Evolutionary conservation across 2,329 filamentous ascomycete species (phyloP).

Genomic region (Monilinia fructigena): DNA sequence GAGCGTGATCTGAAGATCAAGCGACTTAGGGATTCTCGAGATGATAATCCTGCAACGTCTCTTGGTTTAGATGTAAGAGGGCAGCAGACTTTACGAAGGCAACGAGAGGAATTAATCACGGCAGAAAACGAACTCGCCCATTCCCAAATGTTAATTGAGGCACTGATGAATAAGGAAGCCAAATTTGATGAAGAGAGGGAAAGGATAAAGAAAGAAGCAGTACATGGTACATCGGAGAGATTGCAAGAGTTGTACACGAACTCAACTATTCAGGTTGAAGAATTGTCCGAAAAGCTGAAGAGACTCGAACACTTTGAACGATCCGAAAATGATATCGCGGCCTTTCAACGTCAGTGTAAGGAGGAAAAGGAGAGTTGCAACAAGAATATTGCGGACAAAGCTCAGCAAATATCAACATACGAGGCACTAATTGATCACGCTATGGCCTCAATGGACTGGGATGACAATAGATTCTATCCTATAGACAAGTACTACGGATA

Average conservation of each 20-base stretch:
- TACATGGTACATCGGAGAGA: constrained; percentile 6
- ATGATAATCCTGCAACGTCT: constrained; percentile 5
- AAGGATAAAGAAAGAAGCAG: background rate
- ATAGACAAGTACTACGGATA: constrained; percentile 1
- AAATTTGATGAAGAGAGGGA: background rate
- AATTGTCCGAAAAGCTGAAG: background rate
- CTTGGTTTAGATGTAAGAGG: constrained; percentile 6
- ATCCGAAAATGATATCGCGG: background rate
- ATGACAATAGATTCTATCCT: background rate
- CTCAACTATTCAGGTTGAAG: background rate
- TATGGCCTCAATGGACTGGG: constrained; percentile 4
- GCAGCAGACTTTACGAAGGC: constrained; percentile 11
- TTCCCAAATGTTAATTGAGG: background rate
- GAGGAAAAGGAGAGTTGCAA: background rate
- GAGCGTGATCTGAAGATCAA: background rate
- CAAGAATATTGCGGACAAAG: background rate
- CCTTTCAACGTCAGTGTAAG: background rate
- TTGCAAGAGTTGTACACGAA: background rate
- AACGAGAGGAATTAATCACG: background rate
- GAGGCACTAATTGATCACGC: constrained; percentile 14
- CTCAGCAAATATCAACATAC: background rate
- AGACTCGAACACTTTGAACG: constrained; percentile 1
- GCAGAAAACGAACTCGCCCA: background rate
- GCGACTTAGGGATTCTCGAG: background rate
- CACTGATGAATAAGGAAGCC: background rate